Evolutionary conservation across 169 alveolate species (phyloP).

Genomic region (Plasmodium ovale): DNA sequence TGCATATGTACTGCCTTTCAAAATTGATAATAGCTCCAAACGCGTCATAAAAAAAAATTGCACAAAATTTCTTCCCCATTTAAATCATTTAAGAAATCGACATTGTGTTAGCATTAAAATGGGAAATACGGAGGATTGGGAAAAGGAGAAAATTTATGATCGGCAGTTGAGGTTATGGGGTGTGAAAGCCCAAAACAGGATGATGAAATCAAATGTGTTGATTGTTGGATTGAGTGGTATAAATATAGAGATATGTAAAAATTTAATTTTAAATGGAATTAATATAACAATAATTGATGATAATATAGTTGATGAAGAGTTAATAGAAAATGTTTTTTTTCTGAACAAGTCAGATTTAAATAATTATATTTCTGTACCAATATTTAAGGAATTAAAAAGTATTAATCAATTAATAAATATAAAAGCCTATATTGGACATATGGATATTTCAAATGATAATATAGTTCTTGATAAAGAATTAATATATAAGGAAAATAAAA

Average conservation of each 20-base stretch:
- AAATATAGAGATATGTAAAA: conserved; percentile 62
- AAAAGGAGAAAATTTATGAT: conserved; percentile 78
- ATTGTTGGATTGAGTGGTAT: conserved; percentile 60
- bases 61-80: too few relatives aligned
- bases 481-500: conserved; percentile 14
- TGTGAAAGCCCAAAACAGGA: conserved; percentile 81
- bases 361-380: conserved; percentile 33
- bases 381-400: conserved; percentile 71
- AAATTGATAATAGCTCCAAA: too few relatives aligned
- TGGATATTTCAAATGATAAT: conserved; percentile 29
- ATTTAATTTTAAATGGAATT: conserved; percentile 53
- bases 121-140: conserved; percentile 58
- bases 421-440: conserved; percentile 64
- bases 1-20: too few relatives aligned
- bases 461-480: conserved; percentile 43
- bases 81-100: too few relatives aligned
- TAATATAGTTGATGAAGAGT: conserved; percentile 82
- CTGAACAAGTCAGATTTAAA: conserved; percentile 55
- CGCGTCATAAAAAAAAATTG: too few relatives aligned
- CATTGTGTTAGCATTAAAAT: too few relatives aligned
- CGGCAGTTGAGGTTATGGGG: conserved; percentile 88
- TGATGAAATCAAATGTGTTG: conserved; percentile 52
- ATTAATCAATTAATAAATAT: conserved; percentile 66
- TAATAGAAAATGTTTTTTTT: conserved; percentile 79
- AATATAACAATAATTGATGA: conserved; percentile 80